These are phyloP conservation scores for Kurtzmaniella cleridarum DNA, from an alignment of 805 yeast species.

Conservation along the genomic window DNA sequence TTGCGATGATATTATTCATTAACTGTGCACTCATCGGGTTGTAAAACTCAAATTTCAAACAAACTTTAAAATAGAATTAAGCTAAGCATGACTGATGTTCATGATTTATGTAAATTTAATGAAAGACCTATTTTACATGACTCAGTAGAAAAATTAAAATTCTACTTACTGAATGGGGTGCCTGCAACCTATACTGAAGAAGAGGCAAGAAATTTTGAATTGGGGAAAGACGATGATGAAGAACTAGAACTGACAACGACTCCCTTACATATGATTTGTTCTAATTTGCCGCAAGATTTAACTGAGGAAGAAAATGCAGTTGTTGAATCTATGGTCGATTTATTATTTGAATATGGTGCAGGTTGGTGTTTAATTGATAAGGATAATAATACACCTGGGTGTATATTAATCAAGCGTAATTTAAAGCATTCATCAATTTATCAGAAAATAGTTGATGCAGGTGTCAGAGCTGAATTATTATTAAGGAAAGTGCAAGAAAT, in stretches of 20 bases:
- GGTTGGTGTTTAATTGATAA: conserved; percentile 83
- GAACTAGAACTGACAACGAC: conserved; percentile 53
- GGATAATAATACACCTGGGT: conserved; percentile 78
- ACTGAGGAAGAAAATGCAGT: conserved; percentile 38
- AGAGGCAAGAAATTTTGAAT: conserved; percentile 58
- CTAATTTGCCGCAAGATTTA: conserved; percentile 44
- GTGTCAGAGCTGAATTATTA: conserved; percentile 82
- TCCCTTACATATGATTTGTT: conserved; percentile 67
- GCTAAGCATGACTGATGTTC: conserved; percentile 60
- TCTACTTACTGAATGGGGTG: conserved; percentile 54
- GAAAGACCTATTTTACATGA: conserved; percentile 45
- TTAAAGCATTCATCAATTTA: conserved; percentile 35
- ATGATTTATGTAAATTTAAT: conserved; percentile 51
- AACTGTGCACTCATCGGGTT: too few relatives aligned
- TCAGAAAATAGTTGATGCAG: conserved; percentile 66
- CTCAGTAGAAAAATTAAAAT: conserved; percentile 42
- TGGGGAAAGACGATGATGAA: conserved; percentile 26
- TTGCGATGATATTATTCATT: not conserved
- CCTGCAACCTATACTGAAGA: conserved; percentile 82
- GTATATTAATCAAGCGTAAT: conserved; percentile 57
- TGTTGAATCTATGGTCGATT: conserved; percentile 52
- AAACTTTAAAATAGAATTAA: not conserved
- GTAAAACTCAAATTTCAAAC: not conserved
- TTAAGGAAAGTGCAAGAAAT: conserved; percentile 67
- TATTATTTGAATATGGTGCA: conserved; percentile 78